Evolutionary conservation across 2,329 filamentous ascomycete species (phyloP), one percentile per base, ranked within the genome.

Genomic region (Arthrobotrys entomopaga): DNA sequence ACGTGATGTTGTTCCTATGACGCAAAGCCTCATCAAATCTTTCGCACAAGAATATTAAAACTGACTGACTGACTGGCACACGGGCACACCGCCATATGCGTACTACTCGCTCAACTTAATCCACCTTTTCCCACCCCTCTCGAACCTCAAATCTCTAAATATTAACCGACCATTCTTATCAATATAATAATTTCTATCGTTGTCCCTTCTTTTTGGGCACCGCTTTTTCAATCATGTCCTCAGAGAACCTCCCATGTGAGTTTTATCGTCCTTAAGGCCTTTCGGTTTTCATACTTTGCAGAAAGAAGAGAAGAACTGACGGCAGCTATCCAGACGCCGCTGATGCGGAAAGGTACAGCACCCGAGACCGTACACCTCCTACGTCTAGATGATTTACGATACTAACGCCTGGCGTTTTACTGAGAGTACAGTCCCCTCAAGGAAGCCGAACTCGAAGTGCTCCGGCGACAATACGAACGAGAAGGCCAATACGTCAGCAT

Each of bases 401-500:
- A 76, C 69, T 73, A 48, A 66, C 57, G 22, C n/a, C 7, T 20
- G 16, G 22, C 46, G 43, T 50, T 19, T 22, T 19, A 34, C 29
- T 5, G 29, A 34, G 49, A 20, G 19, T 42, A 63, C 78, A 95
- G 92, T 81, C 91, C 95, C 78, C 87, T 99, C 76, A 96, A 95
- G 83, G 88, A 92, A 66, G 91, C 92, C 58, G 95, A 99, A 83
- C 90, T 99, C 74, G 89, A 93, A 82, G 95, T 98, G 76, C 87
- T 99, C 63, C 91, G 94, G 77, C 86, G 91, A 74, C 95, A 99
- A 82, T 99, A 95, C 82, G 94, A 98, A 81, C 97, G 97, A 81
- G 95, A 99, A 84, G 95, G 94, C 78, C 92, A 96, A 80, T 96
- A 96, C 85, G 94, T 97, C 75, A 93, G 94, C 73, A 88, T 99